Base-by-base conservation (phyloP, 805 yeast species). In the Danielozyma ontarioensis region DNA sequence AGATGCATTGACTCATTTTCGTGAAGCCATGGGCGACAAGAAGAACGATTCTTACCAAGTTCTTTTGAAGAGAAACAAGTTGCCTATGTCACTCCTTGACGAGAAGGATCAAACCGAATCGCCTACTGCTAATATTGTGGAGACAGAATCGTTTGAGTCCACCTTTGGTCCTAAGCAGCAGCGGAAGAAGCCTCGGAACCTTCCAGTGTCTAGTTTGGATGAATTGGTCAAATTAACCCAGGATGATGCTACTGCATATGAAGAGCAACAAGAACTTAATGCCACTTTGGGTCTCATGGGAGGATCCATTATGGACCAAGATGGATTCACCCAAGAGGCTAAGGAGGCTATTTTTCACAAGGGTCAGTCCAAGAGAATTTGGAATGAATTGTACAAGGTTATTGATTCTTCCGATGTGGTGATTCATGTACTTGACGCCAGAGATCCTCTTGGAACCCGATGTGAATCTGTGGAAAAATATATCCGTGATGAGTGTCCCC, bases 331-430 rank as follows among this genome's bases (percentile, higher is more conserved):
- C 4, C 81, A 80, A 49, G 93, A 86, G 50, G 96, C 97, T 25
- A 88, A 86, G 56, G 98, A 93, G 61, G 89, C 93, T 39, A 89
- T 90, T 60, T 90, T 90, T 72, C 80, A 83, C 55, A 90, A 90
- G 59, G 98, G 98, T 50, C 98, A 90, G 67, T 88, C 97, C 30
- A 90, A 90, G 65, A 83, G 98, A 68, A 90, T 90, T 48, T 90
- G 98, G 98, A 93, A 93, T 60, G 98, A 90, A 59, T 71, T 90
- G 40, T 90, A 93, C 63, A 90, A 90, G 57, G 98, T 90, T 31
- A 88, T 90, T 48, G 98, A 90, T 62, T 90, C 97, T 8, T 87
- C 97, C 0, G 98, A 90, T 67, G 97, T 90, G 28, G 95, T 90
- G 25, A 84, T 90, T 39, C 97, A 93, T 51, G 98, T 93, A 16